These are phyloP conservation scores for Cladosporium sp. DNA, from an alignment of 2,329 filamentous ascomycete species.

Conservation along the genomic window DNA sequence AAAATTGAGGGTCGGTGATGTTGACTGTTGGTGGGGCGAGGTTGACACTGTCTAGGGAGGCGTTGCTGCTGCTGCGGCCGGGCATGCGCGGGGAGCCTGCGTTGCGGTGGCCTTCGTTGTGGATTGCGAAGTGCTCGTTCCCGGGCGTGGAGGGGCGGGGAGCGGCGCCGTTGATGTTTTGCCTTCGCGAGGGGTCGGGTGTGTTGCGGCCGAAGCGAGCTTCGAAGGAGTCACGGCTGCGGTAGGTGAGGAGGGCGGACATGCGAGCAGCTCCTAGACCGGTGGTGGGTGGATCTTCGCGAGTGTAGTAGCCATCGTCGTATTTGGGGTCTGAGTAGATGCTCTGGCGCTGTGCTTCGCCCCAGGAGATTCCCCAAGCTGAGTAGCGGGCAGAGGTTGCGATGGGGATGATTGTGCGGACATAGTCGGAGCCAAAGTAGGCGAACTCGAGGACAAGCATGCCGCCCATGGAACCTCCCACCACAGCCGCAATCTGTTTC, in stretches of 20 bases:
- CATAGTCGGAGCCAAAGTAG: constrained; percentile 83
- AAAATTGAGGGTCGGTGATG: constrained; percentile 44
- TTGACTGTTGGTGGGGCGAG: constrained; percentile 20
- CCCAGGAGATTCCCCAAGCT: constrained; percentile 89
- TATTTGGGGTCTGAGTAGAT: constrained; percentile 99
- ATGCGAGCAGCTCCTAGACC: constrained; percentile 93
- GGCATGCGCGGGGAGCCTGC: constrained; percentile 41
- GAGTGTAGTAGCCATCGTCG: constrained; percentile 90
- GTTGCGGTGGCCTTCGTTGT: constrained; percentile 49
- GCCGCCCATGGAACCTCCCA: constrained; percentile 81
- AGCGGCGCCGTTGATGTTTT: constrained; percentile 68
- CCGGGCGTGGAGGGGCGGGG: constrained; percentile 43
- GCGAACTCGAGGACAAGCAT: constrained; percentile 92
- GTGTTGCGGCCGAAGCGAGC: constrained; percentile 89
- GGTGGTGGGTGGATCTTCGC: constrained; percentile 77
- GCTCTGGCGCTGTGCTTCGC: constrained; percentile 80
- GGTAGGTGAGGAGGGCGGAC: constrained; percentile 92
- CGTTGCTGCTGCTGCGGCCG: constrained; percentile 31
- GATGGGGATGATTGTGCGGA: constrained; percentile 74
- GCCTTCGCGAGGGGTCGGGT: constrained; percentile 75
- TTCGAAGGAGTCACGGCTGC: constrained; percentile 95
- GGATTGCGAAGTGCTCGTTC: constrained; percentile 48
- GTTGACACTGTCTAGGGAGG: constrained; percentile 20
- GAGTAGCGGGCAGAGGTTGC: constrained; percentile 80
- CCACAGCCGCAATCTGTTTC: constrained; percentile 68